Evolutionary conservation across 2,329 filamentous ascomycete genomes (phyloP), one percentile per base, ranked within the genome.

Genomic region (Diaporthe batatas): DNA sequence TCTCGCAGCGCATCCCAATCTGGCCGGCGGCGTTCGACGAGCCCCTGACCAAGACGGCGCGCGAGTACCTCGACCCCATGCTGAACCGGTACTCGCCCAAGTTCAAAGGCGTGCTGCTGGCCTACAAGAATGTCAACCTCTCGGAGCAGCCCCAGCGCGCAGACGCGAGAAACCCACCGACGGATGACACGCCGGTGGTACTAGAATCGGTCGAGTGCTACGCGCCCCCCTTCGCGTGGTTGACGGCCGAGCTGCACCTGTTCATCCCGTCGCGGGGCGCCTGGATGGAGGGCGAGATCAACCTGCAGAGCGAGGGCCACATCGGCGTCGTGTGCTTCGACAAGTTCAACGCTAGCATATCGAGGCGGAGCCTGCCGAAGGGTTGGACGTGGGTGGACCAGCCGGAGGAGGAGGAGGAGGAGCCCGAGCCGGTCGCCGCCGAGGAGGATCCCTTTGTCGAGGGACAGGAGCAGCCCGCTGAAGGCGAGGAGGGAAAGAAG

Each of bases 241-340:
- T 97, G 29, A 98, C 94, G 0, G 94, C 93, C 1, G 94, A 97
- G 29, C 93, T 98, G 75, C 87, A 97, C 57, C 84, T 98, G 23
- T 97, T 98, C 80, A 89, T 92, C 42, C 96, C 96, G 0, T 86
- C 88, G 69, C 89, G 90, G 58, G 93, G 94, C 47, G 90, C 91
- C 11, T 91, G 89, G 82, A 88, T 98, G 79, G 92, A 95, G 76
- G 96, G 94, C 14, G 91, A 88, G 76, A 89, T 98, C 71, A 96
- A 96, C 78, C 86, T 98, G 39, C 94, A 97, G 80, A 96, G 93
- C 62, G 94, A 96, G 77, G 94, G 94, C 8, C 94, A 98, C 79
- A 88, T 99, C 8, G 95, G 96, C 25, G 89, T 98, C 3, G 91
- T 97, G 14, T 96, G 94, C 81, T 95, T 94, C 83, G 96, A 96